These are phyloP conservation scores for Solanum arcanum DNA, from an alignment of 257 asterid genomes.

Conservation along the genomic window DNA sequence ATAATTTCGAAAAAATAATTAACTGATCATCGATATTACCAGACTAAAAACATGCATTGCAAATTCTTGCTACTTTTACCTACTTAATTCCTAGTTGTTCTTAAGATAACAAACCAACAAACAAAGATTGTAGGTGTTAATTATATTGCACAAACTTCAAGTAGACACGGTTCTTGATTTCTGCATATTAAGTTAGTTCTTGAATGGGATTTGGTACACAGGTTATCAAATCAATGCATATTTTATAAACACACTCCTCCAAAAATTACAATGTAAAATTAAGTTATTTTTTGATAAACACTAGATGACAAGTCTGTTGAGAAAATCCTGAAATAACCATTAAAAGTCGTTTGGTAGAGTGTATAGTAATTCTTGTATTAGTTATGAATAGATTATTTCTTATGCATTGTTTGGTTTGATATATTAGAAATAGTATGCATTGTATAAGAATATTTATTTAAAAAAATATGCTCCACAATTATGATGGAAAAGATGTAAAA, in stretches of 20 bases:
- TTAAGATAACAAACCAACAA: neutral
- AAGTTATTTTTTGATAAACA: no score
- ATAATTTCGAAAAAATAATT: neutral
- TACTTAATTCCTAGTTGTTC: neutral
- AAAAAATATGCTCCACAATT: no score
- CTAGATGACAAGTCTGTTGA: neutral
- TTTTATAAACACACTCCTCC: neutral
- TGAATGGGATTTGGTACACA: neutral
- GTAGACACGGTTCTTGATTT: neutral
- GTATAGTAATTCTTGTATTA: no score
- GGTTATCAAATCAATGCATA: neutral
- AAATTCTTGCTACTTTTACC: neutral
- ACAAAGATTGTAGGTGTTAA: neutral
- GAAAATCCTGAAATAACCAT: no score
- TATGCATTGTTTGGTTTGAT: no score
- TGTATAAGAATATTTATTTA: no score
- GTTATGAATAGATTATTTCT: no score
- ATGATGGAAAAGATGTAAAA: neutral
- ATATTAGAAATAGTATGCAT: no score
- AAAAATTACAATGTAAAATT: neutral
- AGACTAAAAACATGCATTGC: neutral
- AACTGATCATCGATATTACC: neutral
- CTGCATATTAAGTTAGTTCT: no score
- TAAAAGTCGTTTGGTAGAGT: no score
- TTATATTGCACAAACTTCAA: neutral